A percentile compares a stretch with the other conserved stretches of the same genome.
Evolutionary conservation across 2,329 filamentous ascomycete species (phyloP).

Genomic region (Colletotrichum spaethianum): DNA sequence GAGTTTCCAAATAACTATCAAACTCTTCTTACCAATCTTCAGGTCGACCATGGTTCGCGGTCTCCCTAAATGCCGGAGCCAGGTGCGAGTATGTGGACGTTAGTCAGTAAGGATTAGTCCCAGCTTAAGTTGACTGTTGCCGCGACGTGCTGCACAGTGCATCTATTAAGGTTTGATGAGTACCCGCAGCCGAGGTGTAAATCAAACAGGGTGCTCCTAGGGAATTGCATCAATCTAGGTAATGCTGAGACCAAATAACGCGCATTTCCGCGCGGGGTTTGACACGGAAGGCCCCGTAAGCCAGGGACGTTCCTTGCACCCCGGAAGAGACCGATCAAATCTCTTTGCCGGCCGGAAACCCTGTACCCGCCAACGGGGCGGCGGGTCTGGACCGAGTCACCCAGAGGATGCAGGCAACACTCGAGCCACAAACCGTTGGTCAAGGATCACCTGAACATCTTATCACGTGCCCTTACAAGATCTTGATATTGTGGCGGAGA

Average conservation of each 20-base stretch:
- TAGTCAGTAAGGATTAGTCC: too few species aligned
- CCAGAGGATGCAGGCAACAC: too few species aligned
- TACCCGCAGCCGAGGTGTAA: too few species aligned
- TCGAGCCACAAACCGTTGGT: too few species aligned
- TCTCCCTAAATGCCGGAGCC: too few species aligned
- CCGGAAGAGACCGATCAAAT: not conserved
- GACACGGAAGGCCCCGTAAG: not conserved
- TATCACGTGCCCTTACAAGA: not conserved
- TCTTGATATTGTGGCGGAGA: not conserved
- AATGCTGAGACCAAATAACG: not conserved
- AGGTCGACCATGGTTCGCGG: too few species aligned
- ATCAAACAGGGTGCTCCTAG: not conserved
- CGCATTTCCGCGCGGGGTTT: not conserved
- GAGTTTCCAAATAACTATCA: too few species aligned
- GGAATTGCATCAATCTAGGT: not conserved
- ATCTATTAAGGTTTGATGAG: not conserved
- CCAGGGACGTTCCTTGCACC: not conserved
- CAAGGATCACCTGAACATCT: too few species aligned
- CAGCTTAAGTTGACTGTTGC: too few species aligned
- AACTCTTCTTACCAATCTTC: too few species aligned
- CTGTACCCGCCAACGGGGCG: not conserved
- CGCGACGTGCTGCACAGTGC: too few species aligned
- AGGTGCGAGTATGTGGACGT: too few species aligned
- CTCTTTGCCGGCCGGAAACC: not conserved
- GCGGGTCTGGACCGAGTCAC: not conserved